These are phyloP conservation scores for Sindora glabra DNA, from an alignment of 306 rosid genomes.

Conservation along the genomic window DNA sequence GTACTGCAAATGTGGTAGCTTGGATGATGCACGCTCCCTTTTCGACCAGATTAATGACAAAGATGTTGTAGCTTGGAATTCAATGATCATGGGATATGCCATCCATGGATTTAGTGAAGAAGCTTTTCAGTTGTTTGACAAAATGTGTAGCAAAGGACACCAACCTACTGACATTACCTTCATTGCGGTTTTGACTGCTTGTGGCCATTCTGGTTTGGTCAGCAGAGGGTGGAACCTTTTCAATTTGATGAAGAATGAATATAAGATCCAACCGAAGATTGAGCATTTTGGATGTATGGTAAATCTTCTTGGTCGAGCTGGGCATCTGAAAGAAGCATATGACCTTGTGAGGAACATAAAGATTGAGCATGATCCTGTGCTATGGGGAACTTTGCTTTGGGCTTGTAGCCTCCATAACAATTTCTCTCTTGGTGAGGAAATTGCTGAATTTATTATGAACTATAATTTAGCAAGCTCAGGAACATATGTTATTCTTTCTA, in stretches of 20 bases:
- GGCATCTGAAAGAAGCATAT: conserved; percentile 58
- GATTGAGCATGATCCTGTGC: conserved; percentile 55
- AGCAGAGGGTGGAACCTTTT: conserved; percentile 48
- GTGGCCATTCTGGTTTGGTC: conserved; percentile 67
- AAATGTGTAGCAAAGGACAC: conserved; percentile 38
- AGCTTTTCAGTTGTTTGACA: conserved; percentile 50
- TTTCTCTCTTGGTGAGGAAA: conserved; percentile 54
- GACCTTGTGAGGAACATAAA: conserved; percentile 54
- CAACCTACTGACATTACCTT: conserved; percentile 56
- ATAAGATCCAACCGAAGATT: conserved; percentile 46
- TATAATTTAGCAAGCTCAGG: conserved; percentile 61
- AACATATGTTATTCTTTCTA: conserved; percentile 72
- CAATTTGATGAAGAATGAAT: conserved; percentile 44
- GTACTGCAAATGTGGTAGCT: conserved; percentile 71
- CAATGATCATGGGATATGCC: conserved; percentile 67
- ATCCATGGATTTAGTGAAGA: conserved; percentile 60
- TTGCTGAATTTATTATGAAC: conserved; percentile 54
- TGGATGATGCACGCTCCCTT: conserved; percentile 55
- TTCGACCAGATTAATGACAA: conserved; percentile 39
- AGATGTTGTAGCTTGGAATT: conserved; percentile 77
- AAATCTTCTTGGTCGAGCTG: conserved; percentile 76
- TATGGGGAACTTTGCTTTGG: conserved; percentile 84
- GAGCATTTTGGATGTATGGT: conserved; percentile 83
- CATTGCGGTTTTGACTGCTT: conserved; percentile 58
- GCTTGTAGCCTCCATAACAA: conserved; percentile 67